Evolutionary conservation across 2,329 filamentous ascomycete species (phyloP), one percentile per base, ranked within the genome.

Genomic region (Orbilia blumenaviensis): DNA sequence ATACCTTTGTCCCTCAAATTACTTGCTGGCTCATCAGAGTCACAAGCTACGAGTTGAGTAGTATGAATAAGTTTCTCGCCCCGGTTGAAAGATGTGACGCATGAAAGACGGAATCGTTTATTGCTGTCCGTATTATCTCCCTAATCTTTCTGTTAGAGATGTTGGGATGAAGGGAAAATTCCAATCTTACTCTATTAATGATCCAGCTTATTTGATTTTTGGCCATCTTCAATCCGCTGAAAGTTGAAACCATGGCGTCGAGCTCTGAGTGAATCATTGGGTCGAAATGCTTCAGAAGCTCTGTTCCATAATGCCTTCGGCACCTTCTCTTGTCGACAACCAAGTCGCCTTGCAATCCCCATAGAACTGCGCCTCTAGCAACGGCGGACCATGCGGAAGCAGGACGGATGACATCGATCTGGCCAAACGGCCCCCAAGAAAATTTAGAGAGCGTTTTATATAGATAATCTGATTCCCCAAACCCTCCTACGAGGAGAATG

Each of bases 151-250:
- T 34, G 34, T 66, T 62, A 66, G 50, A 9, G 34, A 23, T 41
- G n/a, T n/a, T 23, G 3, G 23, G 9, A n/a, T 12, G 4, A 36
- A 12, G n/a, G 18, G 34, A 34, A 25, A 23, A 4, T 23, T 18
- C 10, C 1, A 5, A n/a, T n/a, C 72, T 10, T 66, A 71, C 73
- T 42, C 66, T 71, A 34, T 66, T 71, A 32, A 77, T 77, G 18
- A 77, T 77, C 73, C 73, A 77, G 29, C 73, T 77, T 10, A 77
- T 69, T 23, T 77, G 73, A 34, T 77, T 77, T 36, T 71, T 69
- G 4, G 73, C 73, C 73, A 77, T 77, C 25, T 77, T 77, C 14
- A 77, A n/a, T 3, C 73, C 73, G 29, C 66, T 77, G 23, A 77
- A 77, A 3, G 73, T 77, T n/a, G 73, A 77, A n/a, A 71, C 71